These are phyloP conservation scores for Gnaphalium uliginosum DNA, from an alignment of 129 eudicot genomes.

Conservation along the genomic window DNA sequence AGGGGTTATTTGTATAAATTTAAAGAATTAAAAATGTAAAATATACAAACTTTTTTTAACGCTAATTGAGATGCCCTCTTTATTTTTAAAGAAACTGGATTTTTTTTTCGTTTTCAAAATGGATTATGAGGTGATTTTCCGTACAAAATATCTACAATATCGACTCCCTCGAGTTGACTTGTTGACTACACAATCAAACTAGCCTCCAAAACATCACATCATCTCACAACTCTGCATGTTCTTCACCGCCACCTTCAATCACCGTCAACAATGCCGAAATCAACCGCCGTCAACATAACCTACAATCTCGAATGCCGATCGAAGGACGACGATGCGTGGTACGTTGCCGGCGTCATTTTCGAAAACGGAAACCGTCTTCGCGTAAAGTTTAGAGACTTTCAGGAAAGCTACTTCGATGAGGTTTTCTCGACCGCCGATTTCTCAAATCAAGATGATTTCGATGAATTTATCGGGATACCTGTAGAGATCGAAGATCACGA, in stretches of 20 bases:
- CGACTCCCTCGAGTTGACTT: slow-evolving; percentile 10
- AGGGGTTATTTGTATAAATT: too few species aligned
- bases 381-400: slow-evolving; percentile 40
- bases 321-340: slow-evolving; percentile 63
- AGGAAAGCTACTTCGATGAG: slow-evolving; percentile 19
- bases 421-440: slow-evolving; percentile 33
- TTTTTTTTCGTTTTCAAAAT: too few species aligned
- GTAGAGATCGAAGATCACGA: slow-evolving; percentile 48
- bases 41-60: too few species aligned
- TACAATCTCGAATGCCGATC: slow-evolving; percentile 56
- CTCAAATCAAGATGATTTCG: slow-evolving; percentile 30
- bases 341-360: slow-evolving; percentile 40
- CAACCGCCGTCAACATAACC: slow-evolving; percentile 9
- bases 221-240: slow-evolving; percentile 24
- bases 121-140: too few species aligned
- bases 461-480: slow-evolving; percentile 29
- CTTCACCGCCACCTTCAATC: slow-evolving; percentile 17
- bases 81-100: too few species aligned
- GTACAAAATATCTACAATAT: too few species aligned
- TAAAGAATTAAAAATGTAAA: too few species aligned
- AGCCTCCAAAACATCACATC: background rate
- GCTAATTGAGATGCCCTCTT: too few species aligned
- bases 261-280: slow-evolving; percentile 12
- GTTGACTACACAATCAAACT: background rate
- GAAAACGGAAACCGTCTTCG: slow-evolving; percentile 34